Base-by-base conservation (phyloP, 2,329 filamentous ascomycete genomes). In the Pleoardoris graminearum region DNA sequence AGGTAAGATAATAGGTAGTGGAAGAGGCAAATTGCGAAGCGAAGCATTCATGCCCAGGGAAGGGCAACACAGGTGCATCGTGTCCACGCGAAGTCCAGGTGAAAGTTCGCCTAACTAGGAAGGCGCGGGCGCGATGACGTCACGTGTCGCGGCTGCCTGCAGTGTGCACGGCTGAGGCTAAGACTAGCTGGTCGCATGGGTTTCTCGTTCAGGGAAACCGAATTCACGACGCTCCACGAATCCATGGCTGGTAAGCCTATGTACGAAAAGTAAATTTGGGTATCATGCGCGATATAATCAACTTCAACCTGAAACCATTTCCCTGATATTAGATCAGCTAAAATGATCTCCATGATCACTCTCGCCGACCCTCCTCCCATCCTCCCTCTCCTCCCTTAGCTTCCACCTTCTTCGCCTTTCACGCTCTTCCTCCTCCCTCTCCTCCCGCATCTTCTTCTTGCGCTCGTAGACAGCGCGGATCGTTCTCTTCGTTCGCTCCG, bases 391-490 rank as follows among this genome's bases (percentile, higher is more conserved):
- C 50, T 75, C 75, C 42, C 82, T 76, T 48, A 76, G 54, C 54
- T 71, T 73, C 69, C 68, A 71, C 37, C 67, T 57, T 58, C 68
- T 70, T 45, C 68, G 57, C 43, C 63, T 61, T 53, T 76, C 73
- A 50, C 62, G 70, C 43, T 76, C 75, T 14, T 70, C 68, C 48
- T 65, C 68, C 60, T 83, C 79, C 45, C 70, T 59, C 53, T 84
- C 79, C 65, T 88, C 74, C 14, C 91, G 79, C 53, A 78, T 66
- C 69, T 80, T 84, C 77, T 88, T 94, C 80, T 96, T 96, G 55
- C 94, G 81, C 79, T 97, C 90, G 73, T 96, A 99, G 1, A 99
- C 91, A 3, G 91, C 94, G 46, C 88, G 79, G 0, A 99, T 85
- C 1, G 91, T 91, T 19, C 85, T 81, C 58, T 84, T 86, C 17